phyloP scores from a whole-genome alignment of 2,329 filamentous ascomycete species.

The Teratosphaeria zuluensis region DNA sequence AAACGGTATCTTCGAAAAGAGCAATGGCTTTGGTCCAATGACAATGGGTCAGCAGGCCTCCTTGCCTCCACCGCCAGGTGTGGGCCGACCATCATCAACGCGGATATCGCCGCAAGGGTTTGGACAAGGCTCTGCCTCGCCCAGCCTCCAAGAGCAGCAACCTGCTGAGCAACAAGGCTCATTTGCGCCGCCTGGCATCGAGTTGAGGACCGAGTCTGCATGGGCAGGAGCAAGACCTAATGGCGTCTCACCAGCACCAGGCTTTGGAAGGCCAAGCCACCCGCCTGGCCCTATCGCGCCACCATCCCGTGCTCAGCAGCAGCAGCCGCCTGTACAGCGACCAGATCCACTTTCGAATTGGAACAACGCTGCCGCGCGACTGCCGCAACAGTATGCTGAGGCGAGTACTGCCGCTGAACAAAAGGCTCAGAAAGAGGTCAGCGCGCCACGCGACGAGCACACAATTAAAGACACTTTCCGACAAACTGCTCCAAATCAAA shows the following conservation, averaged over 20 bases:
- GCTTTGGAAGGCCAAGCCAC: slow-evolving; percentile 21
- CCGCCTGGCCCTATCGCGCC: slow-evolving; percentile 27
- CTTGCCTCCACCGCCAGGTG: slow-evolving; percentile 21
- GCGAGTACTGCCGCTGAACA: slow-evolving; percentile 14
- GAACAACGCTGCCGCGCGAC: slow-evolving; percentile 15
- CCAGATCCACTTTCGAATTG: slow-evolving; percentile 18
- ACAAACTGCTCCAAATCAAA: slow-evolving; percentile 20
- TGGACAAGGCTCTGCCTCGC: slow-evolving; percentile 16
- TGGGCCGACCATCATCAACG: slow-evolving; percentile 21
- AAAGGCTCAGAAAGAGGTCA: slow-evolving; percentile 3
- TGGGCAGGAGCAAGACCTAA: slow-evolving; percentile 15
- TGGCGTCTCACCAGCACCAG: slow-evolving; percentile 22
- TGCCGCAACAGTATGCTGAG: slow-evolving; percentile 17
- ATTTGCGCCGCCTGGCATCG: slow-evolving; percentile 20
- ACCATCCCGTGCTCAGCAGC: slow-evolving; percentile 22
- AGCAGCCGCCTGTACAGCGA: slow-evolving; percentile 6
- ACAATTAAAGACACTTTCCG: slow-evolving; percentile 27
- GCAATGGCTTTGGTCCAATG: slow-evolving; percentile 21
- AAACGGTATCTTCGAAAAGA: slow-evolving; percentile 61
- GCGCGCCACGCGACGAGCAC: slow-evolving; percentile 7
- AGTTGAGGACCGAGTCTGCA: slow-evolving; percentile 18
- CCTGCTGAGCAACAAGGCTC: slow-evolving; percentile 17
- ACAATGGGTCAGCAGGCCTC: slow-evolving; percentile 18
- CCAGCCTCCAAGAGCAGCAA: slow-evolving; percentile 16
- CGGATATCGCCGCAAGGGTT: slow-evolving; percentile 24